These are phyloP conservation scores for Rhododendron griersonianum DNA, from an alignment of 148 eudicot genomes.

Conservation along the genomic window DNA sequence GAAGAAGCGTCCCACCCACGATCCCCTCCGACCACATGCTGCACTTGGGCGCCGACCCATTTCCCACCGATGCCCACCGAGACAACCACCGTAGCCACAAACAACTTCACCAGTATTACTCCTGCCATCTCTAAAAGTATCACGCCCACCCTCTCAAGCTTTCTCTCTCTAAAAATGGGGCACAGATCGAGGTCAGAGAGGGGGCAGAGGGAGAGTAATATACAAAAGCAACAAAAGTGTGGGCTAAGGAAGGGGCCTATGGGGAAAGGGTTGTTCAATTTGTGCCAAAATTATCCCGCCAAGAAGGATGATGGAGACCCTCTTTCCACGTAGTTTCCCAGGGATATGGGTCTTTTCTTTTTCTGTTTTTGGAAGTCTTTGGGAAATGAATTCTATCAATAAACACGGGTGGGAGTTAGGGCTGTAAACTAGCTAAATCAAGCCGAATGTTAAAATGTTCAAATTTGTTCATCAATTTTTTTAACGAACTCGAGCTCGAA, in stretches of 20 bases:
- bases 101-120: background rate
- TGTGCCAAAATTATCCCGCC: background rate
- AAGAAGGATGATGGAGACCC: background rate
- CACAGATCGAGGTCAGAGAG: background rate
- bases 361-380: too few species aligned
- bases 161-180: background rate
- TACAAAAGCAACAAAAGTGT: background rate
- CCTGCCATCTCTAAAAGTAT: background rate
- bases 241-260: background rate
- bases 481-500: too few species aligned
- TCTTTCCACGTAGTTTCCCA: background rate
- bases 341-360: too few species aligned
- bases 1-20: slow-evolving; percentile 52
- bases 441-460: too few species aligned
- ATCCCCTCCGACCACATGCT: slow-evolving; percentile 65
- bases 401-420: background rate
- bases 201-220: background rate
- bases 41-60: slow-evolving; percentile 29
- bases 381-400: background rate
- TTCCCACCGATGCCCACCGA: slow-evolving; percentile 16
- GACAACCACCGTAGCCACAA: background rate
- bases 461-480: too few species aligned
- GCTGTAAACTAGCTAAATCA: too few species aligned
- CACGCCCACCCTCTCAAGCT: background rate
- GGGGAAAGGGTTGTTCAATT: background rate